phyloP scores from a whole-genome alignment of 177 flowering plant genomes.

The Vitis hybrid region DNA sequence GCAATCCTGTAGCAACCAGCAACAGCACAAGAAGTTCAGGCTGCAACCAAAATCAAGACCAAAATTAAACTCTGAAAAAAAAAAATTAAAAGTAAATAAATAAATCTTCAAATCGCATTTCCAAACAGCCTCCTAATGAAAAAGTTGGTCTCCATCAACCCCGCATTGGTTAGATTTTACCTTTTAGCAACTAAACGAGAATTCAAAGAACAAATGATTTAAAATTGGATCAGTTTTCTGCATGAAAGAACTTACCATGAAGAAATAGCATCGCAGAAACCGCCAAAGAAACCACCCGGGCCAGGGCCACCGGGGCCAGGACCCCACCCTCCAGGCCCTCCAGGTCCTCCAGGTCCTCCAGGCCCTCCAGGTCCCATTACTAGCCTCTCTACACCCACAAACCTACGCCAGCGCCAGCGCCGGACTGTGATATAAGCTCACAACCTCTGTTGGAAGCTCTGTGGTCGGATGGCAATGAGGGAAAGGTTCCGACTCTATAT shows the following conservation, averaged over 20 bases:
- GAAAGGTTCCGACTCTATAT: neutral
- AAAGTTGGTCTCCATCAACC: too few relatives aligned
- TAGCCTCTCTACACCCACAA: neutral
- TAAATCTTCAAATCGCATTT: too few relatives aligned
- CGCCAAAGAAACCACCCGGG: slow-evolving; percentile 17
- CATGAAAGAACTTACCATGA: slow-evolving; percentile 5
- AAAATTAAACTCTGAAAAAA: too few relatives aligned
- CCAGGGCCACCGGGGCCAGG: slow-evolving; percentile 10
- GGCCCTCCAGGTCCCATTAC: slow-evolving; percentile 22
- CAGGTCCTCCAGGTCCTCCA: slow-evolving; percentile 18
- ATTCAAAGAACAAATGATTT: too few relatives aligned
- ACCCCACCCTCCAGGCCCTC: slow-evolving; percentile 10
- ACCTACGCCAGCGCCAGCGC: neutral
- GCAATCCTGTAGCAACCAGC: slow-evolving; percentile 3
- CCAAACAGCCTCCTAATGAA: too few relatives aligned
- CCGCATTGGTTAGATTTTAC: too few relatives aligned
- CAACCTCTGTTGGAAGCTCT: too few relatives aligned
- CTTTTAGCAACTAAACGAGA: too few relatives aligned
- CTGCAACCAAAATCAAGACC: neutral
- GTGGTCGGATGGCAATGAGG: too few relatives aligned
- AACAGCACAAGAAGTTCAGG: neutral
- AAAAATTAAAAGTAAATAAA: too few relatives aligned
- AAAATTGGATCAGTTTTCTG: too few relatives aligned
- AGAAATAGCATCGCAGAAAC: slow-evolving; percentile 18
- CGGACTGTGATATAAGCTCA: neutral